phyloP scores from a whole-genome alignment of 108 stramenopile species.

The Cyclotella sp. region DNA sequence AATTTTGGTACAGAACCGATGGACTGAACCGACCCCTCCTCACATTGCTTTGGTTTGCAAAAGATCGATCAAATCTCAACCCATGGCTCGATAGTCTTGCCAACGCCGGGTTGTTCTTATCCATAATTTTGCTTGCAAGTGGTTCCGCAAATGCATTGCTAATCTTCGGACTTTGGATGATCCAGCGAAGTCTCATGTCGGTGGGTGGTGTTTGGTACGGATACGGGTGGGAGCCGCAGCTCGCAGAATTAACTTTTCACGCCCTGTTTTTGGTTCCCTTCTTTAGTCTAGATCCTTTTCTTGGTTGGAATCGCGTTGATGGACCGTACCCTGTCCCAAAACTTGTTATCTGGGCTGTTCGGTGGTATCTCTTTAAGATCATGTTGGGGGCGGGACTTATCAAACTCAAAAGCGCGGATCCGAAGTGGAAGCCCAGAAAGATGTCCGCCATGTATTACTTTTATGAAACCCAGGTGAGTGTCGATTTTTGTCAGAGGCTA shows the following conservation, averaged over 20 bases:
- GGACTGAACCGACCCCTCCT: constrained; percentile 51
- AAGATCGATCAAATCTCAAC: constrained; percentile 56
- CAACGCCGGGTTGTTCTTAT: constrained; percentile 50
- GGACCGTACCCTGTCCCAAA: constrained; percentile 41
- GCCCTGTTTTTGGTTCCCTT: constrained; percentile 74
- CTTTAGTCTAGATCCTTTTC: constrained; percentile 54
- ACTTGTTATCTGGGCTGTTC: constrained; percentile 55
- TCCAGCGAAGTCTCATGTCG: constrained; percentile 71
- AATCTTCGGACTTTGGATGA: constrained; percentile 59
- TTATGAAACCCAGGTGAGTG: constrained; percentile 65
- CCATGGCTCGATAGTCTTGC: constrained; percentile 72
- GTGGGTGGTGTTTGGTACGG: constrained; percentile 70
- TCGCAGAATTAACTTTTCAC: constrained; percentile 70
- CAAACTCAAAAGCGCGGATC: constrained; percentile 57
- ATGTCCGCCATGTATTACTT: constrained; percentile 73
- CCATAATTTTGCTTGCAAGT: constrained; percentile 40
- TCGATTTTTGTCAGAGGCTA: neutral
- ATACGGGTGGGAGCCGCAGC: constrained; percentile 77
- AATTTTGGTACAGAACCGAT: constrained; percentile 65
- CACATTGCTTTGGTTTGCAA: constrained; percentile 62
- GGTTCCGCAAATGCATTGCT: constrained; percentile 72
- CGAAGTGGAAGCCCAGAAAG: constrained; percentile 62
- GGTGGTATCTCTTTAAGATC: constrained; percentile 69
- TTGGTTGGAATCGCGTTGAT: constrained; percentile 5
- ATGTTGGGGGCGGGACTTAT: constrained; percentile 79